Evolutionary conservation across 1,284 basidiomycete genomes (phyloP).

Genomic region (Cutaneotrichosporon sp.): DNA sequence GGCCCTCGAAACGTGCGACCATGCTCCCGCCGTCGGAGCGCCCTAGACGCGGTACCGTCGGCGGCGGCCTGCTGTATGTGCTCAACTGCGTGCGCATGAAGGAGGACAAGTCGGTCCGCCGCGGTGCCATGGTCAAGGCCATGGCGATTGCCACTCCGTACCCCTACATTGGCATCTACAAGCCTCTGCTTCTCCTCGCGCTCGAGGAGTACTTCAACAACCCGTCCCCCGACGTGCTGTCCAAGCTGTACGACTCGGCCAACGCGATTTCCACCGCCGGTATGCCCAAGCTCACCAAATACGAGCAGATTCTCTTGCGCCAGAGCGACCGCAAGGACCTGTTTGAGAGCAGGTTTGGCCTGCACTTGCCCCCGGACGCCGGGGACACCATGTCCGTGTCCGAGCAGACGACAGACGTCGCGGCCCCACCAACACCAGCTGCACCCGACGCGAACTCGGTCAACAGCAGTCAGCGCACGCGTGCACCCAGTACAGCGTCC

Average conservation of each 20-base stretch:
- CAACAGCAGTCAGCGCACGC: background rate
- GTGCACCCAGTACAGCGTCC: slow-evolving; percentile 8
- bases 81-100: slow-evolving; percentile 94
- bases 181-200: slow-evolving; percentile 90
- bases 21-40: slow-evolving; percentile 19
- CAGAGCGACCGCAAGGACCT: slow-evolving; percentile 85
- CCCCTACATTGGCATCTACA: slow-evolving; percentile 97
- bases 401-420: background rate
- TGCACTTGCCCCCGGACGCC: slow-evolving; percentile 1
- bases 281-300: slow-evolving; percentile 68
- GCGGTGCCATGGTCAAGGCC: slow-evolving; percentile 92
- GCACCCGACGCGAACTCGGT: no score
- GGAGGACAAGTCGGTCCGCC: slow-evolving; percentile 79
- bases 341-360: slow-evolving; percentile 69
- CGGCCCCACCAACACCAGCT: no score
- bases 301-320: slow-evolving; percentile 84
- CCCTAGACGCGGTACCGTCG: slow-evolving; percentile 34
- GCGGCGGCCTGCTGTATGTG: slow-evolving; percentile 72
- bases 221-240: slow-evolving; percentile 80
- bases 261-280: slow-evolving; percentile 83
- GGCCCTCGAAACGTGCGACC: slow-evolving; percentile 18
- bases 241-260: slow-evolving; percentile 82
- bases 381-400: background rate
- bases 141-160: slow-evolving; percentile 92
- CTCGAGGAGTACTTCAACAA: slow-evolving; percentile 90